Base-by-base conservation (phyloP, 805 yeast genomes). In the Komagataella phaffii region DNA sequence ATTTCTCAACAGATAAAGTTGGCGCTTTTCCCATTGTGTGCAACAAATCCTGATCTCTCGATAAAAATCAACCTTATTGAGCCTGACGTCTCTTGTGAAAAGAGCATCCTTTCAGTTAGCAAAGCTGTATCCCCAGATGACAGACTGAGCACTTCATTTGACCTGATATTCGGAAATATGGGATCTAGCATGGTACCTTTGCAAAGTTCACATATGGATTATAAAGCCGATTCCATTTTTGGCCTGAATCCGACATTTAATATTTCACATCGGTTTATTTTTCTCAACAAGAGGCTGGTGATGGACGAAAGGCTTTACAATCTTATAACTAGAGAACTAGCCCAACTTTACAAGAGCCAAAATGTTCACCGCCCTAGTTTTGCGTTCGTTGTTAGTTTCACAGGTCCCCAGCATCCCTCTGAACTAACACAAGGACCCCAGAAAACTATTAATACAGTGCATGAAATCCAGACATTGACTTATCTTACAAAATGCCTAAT, bases 211-310 rank as follows among this genome's bases (percentile, higher is more conserved):
- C 53, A 6, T 58, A 68, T n/a, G 59, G 0, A 77, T 78, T 2
- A 54, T 73, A 0, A 62, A 7, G 40, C 10, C 6, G 40, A 30
- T 3, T 30, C 40, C 5, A 30, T 30, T 30, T 30, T 80, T 8
- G 75, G 79, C 0, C 58, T 56, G 3, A 44, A 51, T 0, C 67
- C 76, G 1, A 54, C 63, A 1, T 67, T 66, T 51, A 59, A 72
- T 0, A 70, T 64, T 46, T 53, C 57, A 1, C 65, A 68, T 52
- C 85, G 80, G 56, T 72, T 67, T 50, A 56, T 79, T 1, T 74
- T 68, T 50, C 55, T 76, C 19, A 78, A 81, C 59, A 69, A 69
- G 2, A 63, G 74, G 21, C 62, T 57, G 8, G 57, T 70, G 17
- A 7, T 45, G 0, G 64, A 66, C 50, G 47, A 51, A 2, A 52